Evolutionary conservation across 306 rosid species (phyloP).

Genomic region (barrel medic (Medicago truncatula)): MtrunA17r5.0-ANR NC_053042.1:34523501-34524000

Average conservation of each 20-base stretch:
- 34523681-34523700: conserved; percentile 58
- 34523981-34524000: background rate
- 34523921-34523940: background rate
- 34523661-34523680: conserved; percentile 44
- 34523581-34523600: conserved; percentile 42
- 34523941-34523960: background rate
- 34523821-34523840: conserved; percentile 61
- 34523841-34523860: conserved; percentile 50
- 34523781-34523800: conserved; percentile 70
- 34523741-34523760: conserved; percentile 52
- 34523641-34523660: conserved; percentile 56
- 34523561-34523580: conserved; percentile 48
- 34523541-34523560: conserved; percentile 36
- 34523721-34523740: conserved; percentile 66
- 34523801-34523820: conserved; percentile 55
- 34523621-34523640: conserved; percentile 62
- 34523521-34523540: conserved; percentile 66
- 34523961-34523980: background rate
- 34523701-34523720: conserved; percentile 63
- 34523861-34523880: conserved; percentile 68
- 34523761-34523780: conserved; percentile 71
- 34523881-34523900: conserved; percentile 62
- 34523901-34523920: conserved; percentile 29
- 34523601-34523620: conserved; percentile 66
- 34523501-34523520: conserved; percentile 66